These are phyloP conservation scores for Bromus sterilis DNA, from an alignment of 176 grass and related monocot genomes.

Conservation along the genomic window DNA sequence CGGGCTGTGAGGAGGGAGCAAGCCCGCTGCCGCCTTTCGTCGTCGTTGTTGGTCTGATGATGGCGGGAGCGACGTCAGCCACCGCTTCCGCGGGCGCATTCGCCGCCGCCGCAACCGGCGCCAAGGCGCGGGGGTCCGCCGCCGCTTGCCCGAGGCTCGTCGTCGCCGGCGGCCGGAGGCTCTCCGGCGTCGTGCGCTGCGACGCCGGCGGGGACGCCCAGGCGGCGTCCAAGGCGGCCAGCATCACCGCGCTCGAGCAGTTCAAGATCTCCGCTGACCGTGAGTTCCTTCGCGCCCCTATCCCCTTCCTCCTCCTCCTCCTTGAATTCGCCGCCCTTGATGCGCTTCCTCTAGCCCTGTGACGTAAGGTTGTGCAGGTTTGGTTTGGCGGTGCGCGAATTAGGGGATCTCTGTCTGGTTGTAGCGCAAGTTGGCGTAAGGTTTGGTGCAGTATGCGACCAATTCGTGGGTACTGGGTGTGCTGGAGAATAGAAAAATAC, in stretches of 20 bases:
- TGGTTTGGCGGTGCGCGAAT: neutral
- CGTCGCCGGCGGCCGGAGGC: constrained; percentile 16
- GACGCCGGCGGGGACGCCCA: constrained; percentile 55
- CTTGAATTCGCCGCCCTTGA: neutral
- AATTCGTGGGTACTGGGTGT: neutral
- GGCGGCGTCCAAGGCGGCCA: constrained; percentile 37
- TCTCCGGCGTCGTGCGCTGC: constrained; percentile 45
- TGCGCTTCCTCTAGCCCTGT: neutral
- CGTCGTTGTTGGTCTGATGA: constrained; percentile 24
- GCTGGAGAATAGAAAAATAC: neutral
- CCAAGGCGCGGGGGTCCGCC: constrained; percentile 7
- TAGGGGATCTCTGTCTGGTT: neutral
- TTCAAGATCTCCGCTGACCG: constrained; percentile 98
- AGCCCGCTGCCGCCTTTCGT: neutral
- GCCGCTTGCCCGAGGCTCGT: constrained; percentile 27
- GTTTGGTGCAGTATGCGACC: constrained; percentile 6
- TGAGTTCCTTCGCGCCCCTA: constrained; percentile 30
- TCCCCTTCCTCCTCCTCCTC: too few relatives aligned
- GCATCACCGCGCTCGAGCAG: constrained; percentile 74
- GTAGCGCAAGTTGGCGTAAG: neutral
- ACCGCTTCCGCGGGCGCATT: constrained; percentile 53
- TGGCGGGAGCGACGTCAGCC: constrained; percentile 36
- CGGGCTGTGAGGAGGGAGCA: neutral
- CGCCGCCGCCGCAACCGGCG: constrained; percentile 16
- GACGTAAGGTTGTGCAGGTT: neutral